Percentiles rank a stretch among this genome's conserved stretches.
Conservation (phyloP, 306 rosid genomes). For the Phaseolus lunatus region DNA sequence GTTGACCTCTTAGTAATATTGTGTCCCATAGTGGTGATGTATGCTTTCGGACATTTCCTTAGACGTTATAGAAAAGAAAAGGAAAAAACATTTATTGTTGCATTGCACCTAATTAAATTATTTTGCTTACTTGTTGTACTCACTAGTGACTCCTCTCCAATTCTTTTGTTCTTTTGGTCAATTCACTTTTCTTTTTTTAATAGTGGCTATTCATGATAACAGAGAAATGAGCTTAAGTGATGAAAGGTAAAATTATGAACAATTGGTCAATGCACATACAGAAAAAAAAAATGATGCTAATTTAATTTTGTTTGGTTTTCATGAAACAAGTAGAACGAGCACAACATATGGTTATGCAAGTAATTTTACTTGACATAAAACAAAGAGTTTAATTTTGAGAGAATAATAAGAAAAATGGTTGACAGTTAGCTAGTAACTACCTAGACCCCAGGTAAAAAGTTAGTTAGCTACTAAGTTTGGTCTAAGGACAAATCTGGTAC, state of each 20-base stretch:
- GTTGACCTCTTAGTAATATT: conserved; percentile 40
- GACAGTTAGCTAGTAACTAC: not conserved
- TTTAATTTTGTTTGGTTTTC: not conserved
- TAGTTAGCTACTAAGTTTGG: not conserved
- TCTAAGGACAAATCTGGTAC: conserved; percentile 19
- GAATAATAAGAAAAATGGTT: not conserved
- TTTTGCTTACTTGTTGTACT: not conserved
- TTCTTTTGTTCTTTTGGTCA: conserved; percentile 30
- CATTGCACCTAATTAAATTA: conserved; percentile 31
- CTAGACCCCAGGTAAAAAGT: too few relatives aligned
- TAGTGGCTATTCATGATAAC: conserved; percentile 16
- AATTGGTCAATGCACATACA: not conserved
- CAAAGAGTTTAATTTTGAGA: not conserved
- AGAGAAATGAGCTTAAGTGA: conserved; percentile 12
- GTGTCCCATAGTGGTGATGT: conserved; percentile 37
- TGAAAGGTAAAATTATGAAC: not conserved
- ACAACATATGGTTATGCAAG: not conserved
- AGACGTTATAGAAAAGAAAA: not conserved
- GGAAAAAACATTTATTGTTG: conserved; percentile 3
- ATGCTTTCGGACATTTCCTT: conserved; percentile 30
- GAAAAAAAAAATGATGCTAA: not conserved
- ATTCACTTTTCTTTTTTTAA: not conserved
- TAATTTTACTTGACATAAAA: not conserved
- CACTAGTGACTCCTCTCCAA: not conserved
- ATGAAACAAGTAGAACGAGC: not conserved